phyloP scores from a whole-genome alignment of 257 asterid species.

The Ballota nigra region DNA sequence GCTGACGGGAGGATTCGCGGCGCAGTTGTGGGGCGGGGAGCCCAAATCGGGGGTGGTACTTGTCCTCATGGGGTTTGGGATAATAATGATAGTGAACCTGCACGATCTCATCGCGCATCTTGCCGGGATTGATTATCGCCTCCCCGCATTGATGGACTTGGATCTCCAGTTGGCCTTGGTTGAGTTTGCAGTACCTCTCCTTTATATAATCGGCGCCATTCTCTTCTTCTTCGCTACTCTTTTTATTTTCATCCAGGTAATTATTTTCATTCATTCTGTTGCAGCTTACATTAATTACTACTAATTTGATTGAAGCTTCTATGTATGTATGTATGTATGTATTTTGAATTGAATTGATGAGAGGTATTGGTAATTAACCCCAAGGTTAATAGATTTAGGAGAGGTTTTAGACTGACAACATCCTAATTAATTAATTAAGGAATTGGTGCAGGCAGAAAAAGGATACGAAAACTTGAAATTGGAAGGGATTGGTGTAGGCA shows the following conservation, averaged over 20 bases:
- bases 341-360: too few relatives aligned
- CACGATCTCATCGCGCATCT: slow-evolving; percentile 90
- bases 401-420: too few relatives aligned
- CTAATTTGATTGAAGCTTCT: too few relatives aligned
- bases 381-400: too few relatives aligned
- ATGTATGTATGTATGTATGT: too few relatives aligned
- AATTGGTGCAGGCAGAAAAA: slow-evolving; percentile 11
- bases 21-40: slow-evolving; percentile 58
- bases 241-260: slow-evolving; percentile 70
- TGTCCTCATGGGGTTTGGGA: slow-evolving; percentile 44
- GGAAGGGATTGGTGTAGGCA: slow-evolving; percentile 57
- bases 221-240: slow-evolving; percentile 55
- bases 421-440: too few relatives aligned
- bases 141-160: slow-evolving; percentile 41
- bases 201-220: slow-evolving; percentile 46
- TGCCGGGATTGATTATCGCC: slow-evolving; percentile 60
- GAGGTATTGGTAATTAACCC: too few relatives aligned
- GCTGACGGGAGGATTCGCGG: slow-evolving; percentile 62
- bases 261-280: too few relatives aligned
- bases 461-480: slow-evolving; percentile 33
- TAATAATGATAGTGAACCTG: slow-evolving; percentile 45
- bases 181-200: slow-evolving; percentile 71
- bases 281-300: too few relatives aligned
- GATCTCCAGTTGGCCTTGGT: slow-evolving; percentile 72
- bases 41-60: slow-evolving; percentile 71